phyloP scores from a whole-genome alignment of 805 yeast species.

The Cyberlindnera nakhonratchasimensis region DNA sequence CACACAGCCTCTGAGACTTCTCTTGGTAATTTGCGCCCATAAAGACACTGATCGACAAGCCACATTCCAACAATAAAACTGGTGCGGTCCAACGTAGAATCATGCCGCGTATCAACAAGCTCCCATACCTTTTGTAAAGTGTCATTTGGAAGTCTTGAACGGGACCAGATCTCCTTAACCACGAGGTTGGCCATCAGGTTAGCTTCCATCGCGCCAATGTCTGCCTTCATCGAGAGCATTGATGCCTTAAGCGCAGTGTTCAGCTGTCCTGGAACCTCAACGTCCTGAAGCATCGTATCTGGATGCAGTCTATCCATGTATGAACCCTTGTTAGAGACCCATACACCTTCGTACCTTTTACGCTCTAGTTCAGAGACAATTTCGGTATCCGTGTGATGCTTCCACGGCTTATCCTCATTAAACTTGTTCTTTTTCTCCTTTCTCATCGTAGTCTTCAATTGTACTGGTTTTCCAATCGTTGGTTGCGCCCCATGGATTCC shows the following conservation, averaged over 20 bases:
- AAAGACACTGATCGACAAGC: constrained; percentile 93
- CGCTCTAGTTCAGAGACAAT: constrained; percentile 61
- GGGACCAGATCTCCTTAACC: constrained; percentile 74
- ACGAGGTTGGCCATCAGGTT: constrained; percentile 41
- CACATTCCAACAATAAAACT: constrained; percentile 97
- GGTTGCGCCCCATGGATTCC: neutral
- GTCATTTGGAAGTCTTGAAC: constrained; percentile 69
- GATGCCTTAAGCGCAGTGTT: constrained; percentile 28
- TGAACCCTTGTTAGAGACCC: constrained; percentile 83
- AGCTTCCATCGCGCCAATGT: constrained; percentile 14
- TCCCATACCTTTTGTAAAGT: constrained; percentile 63
- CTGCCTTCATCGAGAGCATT: constrained; percentile 27
- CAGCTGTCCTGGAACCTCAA: constrained; percentile 24
- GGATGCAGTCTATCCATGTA: constrained; percentile 40
- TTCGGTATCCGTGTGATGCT: constrained; percentile 64
- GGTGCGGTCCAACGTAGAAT: constrained; percentile 72
- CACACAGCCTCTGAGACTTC: constrained; percentile 66
- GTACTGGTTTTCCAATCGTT: constrained; percentile 17
- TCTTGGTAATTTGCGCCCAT: constrained; percentile 86
- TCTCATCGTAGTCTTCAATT: constrained; percentile 27
- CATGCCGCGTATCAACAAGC: constrained; percentile 60
- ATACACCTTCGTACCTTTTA: constrained; percentile 88
- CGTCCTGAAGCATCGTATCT: constrained; percentile 12
- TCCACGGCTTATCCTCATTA: constrained; percentile 93
- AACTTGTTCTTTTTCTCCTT: constrained; percentile 38